Conservation (phyloP, 345 rosid species). For the Xanthoceras sorbifolium region DNA sequence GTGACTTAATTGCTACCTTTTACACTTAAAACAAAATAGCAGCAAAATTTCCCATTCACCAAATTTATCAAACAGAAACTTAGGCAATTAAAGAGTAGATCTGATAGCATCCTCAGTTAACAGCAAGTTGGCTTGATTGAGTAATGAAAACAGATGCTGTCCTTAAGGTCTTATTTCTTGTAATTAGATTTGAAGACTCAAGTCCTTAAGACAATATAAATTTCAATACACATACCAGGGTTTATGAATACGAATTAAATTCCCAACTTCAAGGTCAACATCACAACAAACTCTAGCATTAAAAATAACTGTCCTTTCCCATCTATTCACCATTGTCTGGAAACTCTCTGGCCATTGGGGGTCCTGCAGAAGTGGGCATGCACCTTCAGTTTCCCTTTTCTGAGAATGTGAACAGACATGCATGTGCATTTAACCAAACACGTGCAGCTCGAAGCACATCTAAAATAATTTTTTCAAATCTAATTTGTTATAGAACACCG, state of each 20-base stretch:
- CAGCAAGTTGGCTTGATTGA: background rate
- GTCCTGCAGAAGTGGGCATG: constrained; percentile 42
- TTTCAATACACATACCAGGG: constrained; percentile 57
- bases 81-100: background rate
- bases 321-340: constrained; percentile 28
- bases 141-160: constrained; percentile 2
- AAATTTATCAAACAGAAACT: background rate
- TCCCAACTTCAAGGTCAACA: constrained; percentile 83
- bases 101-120: background rate
- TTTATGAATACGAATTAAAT: constrained; percentile 51
- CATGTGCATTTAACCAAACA: background rate
- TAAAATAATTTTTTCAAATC: background rate
- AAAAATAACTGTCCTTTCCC: constrained; percentile 59
- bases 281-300: constrained; percentile 68
- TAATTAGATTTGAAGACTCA: background rate
- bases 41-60: background rate
- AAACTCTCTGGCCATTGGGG: constrained; percentile 27
- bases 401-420: background rate
- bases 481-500: background rate
- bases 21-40: no score
- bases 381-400: background rate
- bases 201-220: background rate
- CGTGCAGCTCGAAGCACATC: background rate
- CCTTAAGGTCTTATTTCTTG: background rate
- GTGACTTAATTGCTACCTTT: background rate